A percentile compares a stretch with the other conserved stretches of the same genome.
Conservation (phyloP, 208 protist genomes). For the Trypanosoma theileri region DNA sequence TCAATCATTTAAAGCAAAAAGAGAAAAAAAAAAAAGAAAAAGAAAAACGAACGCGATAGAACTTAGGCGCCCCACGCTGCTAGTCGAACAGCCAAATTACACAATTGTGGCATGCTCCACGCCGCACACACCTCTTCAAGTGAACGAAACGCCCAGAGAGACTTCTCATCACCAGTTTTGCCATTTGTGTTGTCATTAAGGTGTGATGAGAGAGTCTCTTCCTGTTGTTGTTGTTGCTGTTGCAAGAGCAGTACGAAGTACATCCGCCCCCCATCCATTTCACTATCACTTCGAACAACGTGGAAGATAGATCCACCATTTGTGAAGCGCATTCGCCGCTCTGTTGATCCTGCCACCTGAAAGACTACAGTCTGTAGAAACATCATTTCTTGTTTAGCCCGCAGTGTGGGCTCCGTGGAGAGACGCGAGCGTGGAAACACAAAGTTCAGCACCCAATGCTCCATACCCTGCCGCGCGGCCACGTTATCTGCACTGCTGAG, state of each 20-base stretch:
- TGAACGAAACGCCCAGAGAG: slow-evolving; percentile 40
- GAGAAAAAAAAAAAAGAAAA: slow-evolving; percentile 2
- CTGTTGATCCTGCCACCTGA: slow-evolving; percentile 39
- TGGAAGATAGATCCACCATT: slow-evolving; percentile 50
- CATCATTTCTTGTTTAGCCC: slow-evolving; percentile 36
- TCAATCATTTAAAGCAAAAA: neutral
- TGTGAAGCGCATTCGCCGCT: slow-evolving; percentile 40
- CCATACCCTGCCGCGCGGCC: slow-evolving; percentile 36
- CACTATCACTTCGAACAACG: slow-evolving; percentile 47
- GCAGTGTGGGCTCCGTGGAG: slow-evolving; percentile 21
- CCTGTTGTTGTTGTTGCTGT: slow-evolving; percentile 7
- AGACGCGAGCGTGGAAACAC: slow-evolving; percentile 57
- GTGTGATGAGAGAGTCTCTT: neutral
- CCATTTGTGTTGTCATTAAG: slow-evolving; percentile 1
- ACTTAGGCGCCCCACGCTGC: slow-evolving; percentile 28
- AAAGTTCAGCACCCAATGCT: slow-evolving; percentile 76
- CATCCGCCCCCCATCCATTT: slow-evolving; percentile 63
- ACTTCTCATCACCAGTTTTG: slow-evolving; percentile 18
- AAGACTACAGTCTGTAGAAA: slow-evolving; percentile 62
- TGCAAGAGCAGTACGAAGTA: slow-evolving; percentile 74
- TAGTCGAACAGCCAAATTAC: slow-evolving; percentile 53
- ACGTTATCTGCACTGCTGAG: slow-evolving; percentile 15
- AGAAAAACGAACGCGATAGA: neutral
- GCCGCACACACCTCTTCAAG: slow-evolving; percentile 50
- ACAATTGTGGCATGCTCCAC: slow-evolving; percentile 64